phyloP scores from a whole-genome alignment of 768 basidiomycete genomes.

The Lactarius akahatsu region DNA sequence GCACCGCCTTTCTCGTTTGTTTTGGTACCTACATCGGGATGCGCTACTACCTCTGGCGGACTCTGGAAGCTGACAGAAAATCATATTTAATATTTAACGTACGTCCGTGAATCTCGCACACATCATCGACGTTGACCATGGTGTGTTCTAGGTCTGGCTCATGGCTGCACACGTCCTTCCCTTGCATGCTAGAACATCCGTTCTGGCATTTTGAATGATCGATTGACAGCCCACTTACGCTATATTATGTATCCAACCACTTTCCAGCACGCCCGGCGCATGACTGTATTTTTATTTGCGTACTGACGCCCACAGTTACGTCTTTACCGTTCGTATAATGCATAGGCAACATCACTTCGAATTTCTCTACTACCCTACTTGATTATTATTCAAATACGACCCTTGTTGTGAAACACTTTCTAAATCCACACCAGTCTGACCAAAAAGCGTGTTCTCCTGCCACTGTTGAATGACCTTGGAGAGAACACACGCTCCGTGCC shows the following conservation, averaged over 20 bases:
- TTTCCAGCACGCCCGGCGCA: conserved; percentile 15
- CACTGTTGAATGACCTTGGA: not conserved
- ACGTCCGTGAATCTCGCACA: conserved; percentile 24
- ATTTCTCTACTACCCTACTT: conserved; percentile 14
- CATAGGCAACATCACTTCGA: conserved; percentile 23
- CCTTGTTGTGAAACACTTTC: conserved; percentile 13
- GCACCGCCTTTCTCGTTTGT: conserved; percentile 21
- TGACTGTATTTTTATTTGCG: conserved; percentile 29
- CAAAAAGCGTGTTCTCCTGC: not conserved
- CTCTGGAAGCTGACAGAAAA: conserved; percentile 25
- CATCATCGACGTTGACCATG: conserved; percentile 22
- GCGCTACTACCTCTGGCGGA: conserved; percentile 30
- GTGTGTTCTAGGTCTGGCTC: conserved; percentile 25
- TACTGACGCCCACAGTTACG: conserved; percentile 19
- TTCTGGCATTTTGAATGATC: conserved; percentile 28
- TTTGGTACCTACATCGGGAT: conserved; percentile 29
- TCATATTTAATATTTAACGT: conserved; percentile 33
- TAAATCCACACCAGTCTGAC: not conserved
- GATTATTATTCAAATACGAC: conserved; percentile 20
- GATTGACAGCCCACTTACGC: conserved; percentile 22
- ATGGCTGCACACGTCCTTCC: conserved; percentile 29
- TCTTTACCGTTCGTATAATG: conserved; percentile 27
- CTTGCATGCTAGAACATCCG: conserved; percentile 26
- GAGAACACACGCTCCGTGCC: not conserved
- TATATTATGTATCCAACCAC: conserved; percentile 26